Conservation (phyloP, 2,329 filamentous ascomycete species). For the Rutstroemia sp. region DNA sequence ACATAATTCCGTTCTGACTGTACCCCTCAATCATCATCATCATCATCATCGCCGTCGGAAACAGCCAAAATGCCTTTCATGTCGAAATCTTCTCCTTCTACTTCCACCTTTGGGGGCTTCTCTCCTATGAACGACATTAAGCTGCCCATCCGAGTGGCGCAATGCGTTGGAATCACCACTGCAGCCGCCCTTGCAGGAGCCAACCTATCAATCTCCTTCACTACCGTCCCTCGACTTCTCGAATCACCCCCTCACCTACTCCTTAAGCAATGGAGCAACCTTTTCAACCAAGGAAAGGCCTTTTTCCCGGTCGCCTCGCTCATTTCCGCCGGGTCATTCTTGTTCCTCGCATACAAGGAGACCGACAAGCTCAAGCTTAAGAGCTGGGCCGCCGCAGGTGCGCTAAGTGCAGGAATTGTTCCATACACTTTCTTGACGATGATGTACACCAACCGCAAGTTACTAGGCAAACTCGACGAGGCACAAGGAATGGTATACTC, state of each 20-base stretch:
- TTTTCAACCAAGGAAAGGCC: constrained; percentile 34
- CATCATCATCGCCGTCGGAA: neutral
- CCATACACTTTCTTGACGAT: constrained; percentile 47
- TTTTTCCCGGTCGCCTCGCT: constrained; percentile 33
- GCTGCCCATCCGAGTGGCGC: constrained; percentile 36
- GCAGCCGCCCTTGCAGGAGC: constrained; percentile 38
- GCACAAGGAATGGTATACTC: constrained; percentile 29
- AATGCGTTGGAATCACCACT: constrained; percentile 43
- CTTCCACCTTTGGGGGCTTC: constrained; percentile 1
- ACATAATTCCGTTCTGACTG: neutral
- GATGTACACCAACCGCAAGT: constrained; percentile 39
- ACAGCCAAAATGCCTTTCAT: constrained; percentile 3
- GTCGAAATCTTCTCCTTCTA: constrained; percentile 1
- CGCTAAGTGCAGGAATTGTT: constrained; percentile 38
- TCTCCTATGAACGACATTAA: neutral
- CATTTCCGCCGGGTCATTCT: constrained; percentile 36
- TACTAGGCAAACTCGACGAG: constrained; percentile 37
- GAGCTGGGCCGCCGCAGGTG: constrained; percentile 38
- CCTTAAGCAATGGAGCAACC: constrained; percentile 45
- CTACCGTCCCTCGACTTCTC: constrained; percentile 45
- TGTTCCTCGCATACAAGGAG: constrained; percentile 38
- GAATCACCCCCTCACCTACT: constrained; percentile 47
- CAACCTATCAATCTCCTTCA: constrained; percentile 35
- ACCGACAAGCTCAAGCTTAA: constrained; percentile 7
- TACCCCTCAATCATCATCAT: neutral